Evolutionary conservation across 163 green algal species (phyloP), one percentile per base, ranked within the genome.

Genomic region (Trebouxiophyceae sp.): DNA sequence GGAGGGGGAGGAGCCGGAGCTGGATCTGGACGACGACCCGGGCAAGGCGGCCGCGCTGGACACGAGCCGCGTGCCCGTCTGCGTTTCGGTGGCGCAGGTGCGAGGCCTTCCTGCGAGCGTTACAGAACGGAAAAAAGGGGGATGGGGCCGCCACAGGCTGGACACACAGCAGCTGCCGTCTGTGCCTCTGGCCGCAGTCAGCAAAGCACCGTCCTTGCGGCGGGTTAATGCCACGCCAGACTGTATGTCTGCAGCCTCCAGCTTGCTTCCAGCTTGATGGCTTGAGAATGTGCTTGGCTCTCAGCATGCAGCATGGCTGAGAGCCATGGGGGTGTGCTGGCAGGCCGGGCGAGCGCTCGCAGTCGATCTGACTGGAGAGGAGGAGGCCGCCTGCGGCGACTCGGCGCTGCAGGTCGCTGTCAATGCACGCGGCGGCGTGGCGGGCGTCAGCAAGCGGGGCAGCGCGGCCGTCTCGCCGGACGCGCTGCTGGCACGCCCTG

Each of bases 11-110:
- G 87, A 95, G 75, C 74, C 83, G 19, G 89, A 95, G 68, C 78
- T 93, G 29, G 85, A 95, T 72, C 65, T 95, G 4, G 82, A 90
- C 63, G 85, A 91, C 39, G 84, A 92, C 64, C 74, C 77, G 2
- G 55, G 72, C 8, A 61, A 74, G 0, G 67, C 74, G 2, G 65
- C 58, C 56, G 67, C 59, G 1, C 57, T 95, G 32, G 79, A 90
- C 66, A 71, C 79, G 5, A 24, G 24, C 0, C 45, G 60, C 1
- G 54, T 92, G 26, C 87, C 85, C 2, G 27, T 90, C 57, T 77
- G 82, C 29, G 45, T 92, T 7, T 85, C 75, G 0, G 62, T 90
- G 19, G 69, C 72, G 22, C 75, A 87, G 72, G 79, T 86, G 60
- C n/a, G 68, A n/a, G n/a, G n/a, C n/a, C n/a, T n/a, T n/a, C n/a